Conservation (phyloP, 352 stramenopile species). For the Globisporangium barbulae region DNA sequence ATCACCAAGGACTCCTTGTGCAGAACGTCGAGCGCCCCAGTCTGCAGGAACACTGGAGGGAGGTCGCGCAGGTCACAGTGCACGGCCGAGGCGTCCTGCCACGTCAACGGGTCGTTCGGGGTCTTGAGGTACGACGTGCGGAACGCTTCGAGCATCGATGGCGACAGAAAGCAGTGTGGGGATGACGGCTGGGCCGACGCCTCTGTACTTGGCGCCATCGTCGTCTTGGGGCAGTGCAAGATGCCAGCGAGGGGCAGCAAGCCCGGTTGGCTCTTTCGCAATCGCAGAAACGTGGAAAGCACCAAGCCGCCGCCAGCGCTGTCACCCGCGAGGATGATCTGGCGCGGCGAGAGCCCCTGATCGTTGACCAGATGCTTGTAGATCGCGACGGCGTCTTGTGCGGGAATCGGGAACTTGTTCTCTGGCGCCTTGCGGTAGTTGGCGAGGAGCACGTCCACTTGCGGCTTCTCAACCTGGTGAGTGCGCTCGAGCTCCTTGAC, state of each 20-base stretch:
- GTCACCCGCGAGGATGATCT: conserved; percentile 42
- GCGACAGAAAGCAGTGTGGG: conserved; percentile 34
- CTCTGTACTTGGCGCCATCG: conserved; percentile 19
- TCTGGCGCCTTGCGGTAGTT: conserved; percentile 56
- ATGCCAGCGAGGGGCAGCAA: conserved; percentile 32
- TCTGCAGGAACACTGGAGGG: conserved; percentile 42
- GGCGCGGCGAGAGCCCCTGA: conserved; percentile 27
- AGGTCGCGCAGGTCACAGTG: conserved; percentile 41
- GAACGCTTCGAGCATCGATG: conserved; percentile 17
- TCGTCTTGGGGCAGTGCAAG: conserved; percentile 30
- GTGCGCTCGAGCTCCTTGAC: conserved; percentile 21
- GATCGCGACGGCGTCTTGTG: conserved; percentile 35
- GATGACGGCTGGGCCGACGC: not conserved
- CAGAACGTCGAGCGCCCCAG: conserved; percentile 36
- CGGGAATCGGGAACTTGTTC: conserved; percentile 35
- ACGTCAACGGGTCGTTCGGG: conserved; percentile 25
- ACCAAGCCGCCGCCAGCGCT: conserved; percentile 39
- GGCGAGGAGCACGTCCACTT: conserved; percentile 40
- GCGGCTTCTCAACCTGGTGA: conserved; percentile 16
- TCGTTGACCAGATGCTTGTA: conserved; percentile 39
- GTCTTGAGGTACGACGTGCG: conserved; percentile 24
- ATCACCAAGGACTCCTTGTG: conserved; percentile 34
- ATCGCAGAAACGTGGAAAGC: conserved; percentile 37
- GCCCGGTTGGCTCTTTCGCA: conserved; percentile 19
- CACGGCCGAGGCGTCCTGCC: conserved; percentile 34